phyloP scores from a whole-genome alignment of 257 asterid species.

The Penstemon eatonii region DNA sequence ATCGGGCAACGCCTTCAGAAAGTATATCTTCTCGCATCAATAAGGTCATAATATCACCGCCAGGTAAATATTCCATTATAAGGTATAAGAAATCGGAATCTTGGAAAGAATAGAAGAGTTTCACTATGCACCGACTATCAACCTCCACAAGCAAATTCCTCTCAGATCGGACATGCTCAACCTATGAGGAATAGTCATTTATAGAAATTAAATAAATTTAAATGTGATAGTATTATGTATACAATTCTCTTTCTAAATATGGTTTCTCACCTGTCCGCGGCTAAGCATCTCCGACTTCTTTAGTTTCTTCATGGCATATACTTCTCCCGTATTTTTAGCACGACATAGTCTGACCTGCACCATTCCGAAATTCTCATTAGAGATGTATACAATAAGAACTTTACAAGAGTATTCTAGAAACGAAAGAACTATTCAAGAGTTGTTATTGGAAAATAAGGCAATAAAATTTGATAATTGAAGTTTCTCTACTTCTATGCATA shows the following conservation, averaged over 20 bases:
- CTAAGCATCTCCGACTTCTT: slow-evolving; percentile 96
- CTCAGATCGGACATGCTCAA: slow-evolving; percentile 98
- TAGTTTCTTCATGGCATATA: slow-evolving; percentile 93
- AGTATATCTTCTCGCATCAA: slow-evolving; percentile 90
- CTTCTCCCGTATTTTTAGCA: slow-evolving; percentile 80
- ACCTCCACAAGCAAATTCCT: slow-evolving; percentile 98
- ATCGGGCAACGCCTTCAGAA: slow-evolving; percentile 85
- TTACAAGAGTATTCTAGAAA: background rate
- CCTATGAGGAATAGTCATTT: slow-evolving; percentile 46
- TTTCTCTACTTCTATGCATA: too few relatives aligned
- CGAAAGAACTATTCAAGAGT: too few relatives aligned
- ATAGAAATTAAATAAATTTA: background rate
- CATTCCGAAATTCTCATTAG: slow-evolving; percentile 25
- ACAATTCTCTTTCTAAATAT: background rate
- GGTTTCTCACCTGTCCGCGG: slow-evolving; percentile 81
- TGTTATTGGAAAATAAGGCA: too few relatives aligned
- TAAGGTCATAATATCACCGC: slow-evolving; percentile 98
- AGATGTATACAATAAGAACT: background rate
- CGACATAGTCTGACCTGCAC: slow-evolving; percentile 95
- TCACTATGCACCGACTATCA: slow-evolving; percentile 95
- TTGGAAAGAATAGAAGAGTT: slow-evolving; percentile 91
- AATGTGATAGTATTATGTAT: background rate
- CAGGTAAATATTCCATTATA: slow-evolving; percentile 97
- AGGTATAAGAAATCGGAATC: slow-evolving; percentile 89
- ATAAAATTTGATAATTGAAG: too few relatives aligned